These are phyloP conservation scores for Tolypocladium cylindrosporum DNA, from an alignment of 2,329 filamentous ascomycete species.

Conservation along the genomic window DNA sequence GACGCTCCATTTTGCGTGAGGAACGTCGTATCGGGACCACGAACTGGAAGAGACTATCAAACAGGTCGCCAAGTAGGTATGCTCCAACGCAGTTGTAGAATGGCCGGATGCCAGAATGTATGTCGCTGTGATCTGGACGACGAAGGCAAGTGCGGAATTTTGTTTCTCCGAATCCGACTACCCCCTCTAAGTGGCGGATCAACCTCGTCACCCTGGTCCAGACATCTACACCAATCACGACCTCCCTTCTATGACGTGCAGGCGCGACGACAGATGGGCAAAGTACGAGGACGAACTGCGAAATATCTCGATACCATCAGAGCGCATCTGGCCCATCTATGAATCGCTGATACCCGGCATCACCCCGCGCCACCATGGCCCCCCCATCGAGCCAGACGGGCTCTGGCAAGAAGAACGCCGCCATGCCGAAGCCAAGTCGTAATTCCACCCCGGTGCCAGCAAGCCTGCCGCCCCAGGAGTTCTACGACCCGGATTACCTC, in stretches of 20 bases:
- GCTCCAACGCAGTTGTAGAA: no score
- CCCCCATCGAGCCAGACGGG: conserved; percentile 49
- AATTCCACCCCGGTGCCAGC: conserved; percentile 60
- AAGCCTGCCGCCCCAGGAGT: conserved; percentile 43
- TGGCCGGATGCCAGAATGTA: no score
- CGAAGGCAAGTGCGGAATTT: not conserved
- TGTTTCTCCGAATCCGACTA: not conserved
- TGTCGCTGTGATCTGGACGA: no score
- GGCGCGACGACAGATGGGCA: not conserved
- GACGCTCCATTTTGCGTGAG: no score
- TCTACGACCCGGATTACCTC: conserved; percentile 54
- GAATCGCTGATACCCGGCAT: not conserved
- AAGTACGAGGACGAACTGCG: not conserved
- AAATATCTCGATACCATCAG: not conserved
- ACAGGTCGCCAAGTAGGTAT: no score
- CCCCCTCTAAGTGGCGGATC: not conserved
- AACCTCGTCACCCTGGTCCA: not conserved
- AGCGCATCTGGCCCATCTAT: not conserved
- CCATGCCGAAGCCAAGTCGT: conserved; percentile 60
- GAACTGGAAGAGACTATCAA: no score
- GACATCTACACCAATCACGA: not conserved
- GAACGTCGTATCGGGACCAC: no score
- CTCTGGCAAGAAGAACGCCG: conserved; percentile 53
- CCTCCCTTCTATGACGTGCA: conserved; percentile 1
- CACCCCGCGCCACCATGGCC: conserved; percentile 35